Evolutionary conservation across 306 rosid genomes (phyloP), one percentile per base, ranked within the genome.

Genomic region (Cicer pinnatifidum): DNA sequence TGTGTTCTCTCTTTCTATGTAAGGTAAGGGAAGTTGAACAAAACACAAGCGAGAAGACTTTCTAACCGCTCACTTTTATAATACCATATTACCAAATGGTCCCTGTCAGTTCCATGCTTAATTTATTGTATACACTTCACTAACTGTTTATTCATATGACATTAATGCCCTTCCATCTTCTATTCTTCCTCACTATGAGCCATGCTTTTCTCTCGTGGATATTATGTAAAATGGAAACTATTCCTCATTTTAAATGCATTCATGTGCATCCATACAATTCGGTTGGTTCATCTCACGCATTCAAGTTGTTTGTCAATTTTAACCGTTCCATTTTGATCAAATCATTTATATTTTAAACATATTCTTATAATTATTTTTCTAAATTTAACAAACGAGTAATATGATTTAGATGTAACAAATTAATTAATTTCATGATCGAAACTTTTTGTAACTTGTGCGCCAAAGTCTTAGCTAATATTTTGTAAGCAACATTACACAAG

Each of bases 21-120:
- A 88, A 86, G 91, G 90, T 83, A 80, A 88, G 92, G 88, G 89
- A 87, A 82, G 88, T 83, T 81, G 91, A 84, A 86, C 37, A 78
- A 33, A 78, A 63, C 13, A 45, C 44, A 77, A 81, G 82, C 12
- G 88, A 82, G 90, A 56, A 41, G 92, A 90, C 97, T 77, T 53
- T 8, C 85, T 75, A 89, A 84, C 95, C 76, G 95, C 86, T 78
- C 44, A 54, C 69, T 70, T 78, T 74, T 80, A 63, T 57, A 53
- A 75, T 69, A 11, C 23, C 69, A 37, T 84, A 80, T 87, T 84
- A 88, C 95, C 86, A 86, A 85, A 81, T 85, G 52, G 59, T 79
- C 83, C 89, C 45, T 77, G 51, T 81, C 74, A 7, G 38, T 63
- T 46, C 81, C 80, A 50, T 64, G 67, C 40, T 72, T 74, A 41